These are phyloP conservation scores for Sugiyamaella marilandica DNA, from an alignment of 805 yeast species.

Conservation along the genomic window DNA sequence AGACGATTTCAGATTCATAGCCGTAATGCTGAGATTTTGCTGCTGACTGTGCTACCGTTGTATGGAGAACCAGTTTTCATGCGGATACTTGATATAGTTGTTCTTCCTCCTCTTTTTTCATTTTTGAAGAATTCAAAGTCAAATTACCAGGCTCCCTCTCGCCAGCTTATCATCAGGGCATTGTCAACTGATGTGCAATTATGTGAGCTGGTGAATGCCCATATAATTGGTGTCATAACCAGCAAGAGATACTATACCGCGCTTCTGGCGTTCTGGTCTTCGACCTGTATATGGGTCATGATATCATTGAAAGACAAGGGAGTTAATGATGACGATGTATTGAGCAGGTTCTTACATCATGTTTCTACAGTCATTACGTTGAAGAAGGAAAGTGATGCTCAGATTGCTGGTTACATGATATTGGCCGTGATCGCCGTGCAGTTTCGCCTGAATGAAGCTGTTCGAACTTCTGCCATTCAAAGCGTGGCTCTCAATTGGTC, in stretches of 20 bases:
- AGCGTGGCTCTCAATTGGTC: slow-evolving; percentile 49
- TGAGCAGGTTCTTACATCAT: slow-evolving; percentile 32
- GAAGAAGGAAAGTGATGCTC: slow-evolving; percentile 47
- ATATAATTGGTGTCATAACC: slow-evolving; percentile 45
- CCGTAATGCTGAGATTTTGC: slow-evolving; percentile 66
- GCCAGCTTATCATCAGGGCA: slow-evolving; percentile 62
- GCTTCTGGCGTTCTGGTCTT: slow-evolving; percentile 73
- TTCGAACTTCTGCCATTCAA: slow-evolving; percentile 56
- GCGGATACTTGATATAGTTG: slow-evolving; percentile 69
- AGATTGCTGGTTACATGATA: slow-evolving; percentile 78
- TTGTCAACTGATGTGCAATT: slow-evolving; percentile 63
- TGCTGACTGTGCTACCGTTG: slow-evolving; percentile 76
- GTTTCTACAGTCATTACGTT: slow-evolving; percentile 30
- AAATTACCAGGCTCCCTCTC: slow-evolving; percentile 58
- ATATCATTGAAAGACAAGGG: slow-evolving; percentile 51
- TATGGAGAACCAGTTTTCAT: slow-evolving; percentile 68
- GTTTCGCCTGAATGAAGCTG: slow-evolving; percentile 51
- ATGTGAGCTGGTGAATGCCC: slow-evolving; percentile 59
- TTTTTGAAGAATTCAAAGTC: slow-evolving; percentile 69
- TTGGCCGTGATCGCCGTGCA: slow-evolving; percentile 73
- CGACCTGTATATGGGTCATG: slow-evolving; percentile 62
- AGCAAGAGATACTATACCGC: slow-evolving; percentile 58
- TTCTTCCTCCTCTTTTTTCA: slow-evolving; percentile 73
- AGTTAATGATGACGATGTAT: slow-evolving; percentile 33
- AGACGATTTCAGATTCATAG: slow-evolving; percentile 83